Evolutionary conservation across 768 basidiomycete genomes (phyloP), one percentile per base, ranked within the genome.

Genomic region (Flagelloscypha sp.): DNA sequence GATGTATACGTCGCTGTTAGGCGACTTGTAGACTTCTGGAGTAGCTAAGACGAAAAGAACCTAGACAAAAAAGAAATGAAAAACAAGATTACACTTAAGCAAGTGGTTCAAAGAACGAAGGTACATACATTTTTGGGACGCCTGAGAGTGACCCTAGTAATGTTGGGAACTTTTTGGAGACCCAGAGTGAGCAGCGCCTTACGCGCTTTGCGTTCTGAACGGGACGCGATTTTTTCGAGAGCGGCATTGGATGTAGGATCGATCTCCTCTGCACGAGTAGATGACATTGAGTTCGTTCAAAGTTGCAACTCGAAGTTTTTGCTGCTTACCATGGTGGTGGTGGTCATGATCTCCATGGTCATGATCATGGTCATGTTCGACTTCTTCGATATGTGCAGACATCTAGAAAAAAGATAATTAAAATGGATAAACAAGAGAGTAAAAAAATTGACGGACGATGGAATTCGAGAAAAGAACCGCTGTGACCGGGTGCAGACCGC

Each of bases 21-120:
- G 80, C 33, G 87, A 90, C 72, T 97, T 97, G 80, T 86, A 99
- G 36, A 99, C 95, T 46, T 99, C 95, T 24, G 95, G 95, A 33
- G 81, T 68, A 36, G 87, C 78, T 49, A 99, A 74, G 41, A 97
- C 93, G 56, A 97, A 86, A 43, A 98, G 77, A 44, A 94, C 66
- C 84, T 88, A 49, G 28, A 29, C 18, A 5, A 40, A 25, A 24
- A 12, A 19, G 18, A 12, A 21, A 18, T 7, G 24, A 24, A 27
- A 35, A 24, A 5, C 20, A 27, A n/a, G 38, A 27, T 15, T 25
- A 27, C 21, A 19, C 34, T 29, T 20, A 13, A 12, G 13, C 12
- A 33, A 17, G 17, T 35, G 25, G 25, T 27, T 27, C 9, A 21
- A 18, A 16, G 31, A 15, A 10, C 2, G 10, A 8, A 21, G 2